These are phyloP conservation scores for Pseudisothecium myosuroides DNA, from an alignment of 225 moss, liverwort and hornwort species.

Conservation along the genomic window DNA sequence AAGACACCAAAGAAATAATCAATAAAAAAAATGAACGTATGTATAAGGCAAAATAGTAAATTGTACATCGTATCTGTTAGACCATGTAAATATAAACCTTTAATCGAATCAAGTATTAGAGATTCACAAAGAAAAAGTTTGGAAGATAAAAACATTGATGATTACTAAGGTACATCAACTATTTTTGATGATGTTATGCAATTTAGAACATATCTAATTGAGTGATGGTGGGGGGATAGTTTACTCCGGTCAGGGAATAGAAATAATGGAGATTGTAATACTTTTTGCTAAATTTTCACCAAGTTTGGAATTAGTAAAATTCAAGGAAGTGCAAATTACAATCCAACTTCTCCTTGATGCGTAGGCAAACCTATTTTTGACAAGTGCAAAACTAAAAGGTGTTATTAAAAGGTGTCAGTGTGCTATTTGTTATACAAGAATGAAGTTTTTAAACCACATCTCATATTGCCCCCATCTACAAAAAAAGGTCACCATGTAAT, in stretches of 20 bases:
- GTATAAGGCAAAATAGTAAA: neutral
- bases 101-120: neutral
- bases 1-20: neutral
- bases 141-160: neutral
- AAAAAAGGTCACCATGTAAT: neutral
- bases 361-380: neutral
- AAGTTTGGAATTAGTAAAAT: neutral
- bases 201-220: neutral
- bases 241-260: accelerated
- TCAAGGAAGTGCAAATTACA: neutral
- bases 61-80: too few species aligned
- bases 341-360: accelerated
- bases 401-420: neutral
- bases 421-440: accelerated
- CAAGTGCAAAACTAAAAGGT: neutral
- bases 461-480: too few species aligned
- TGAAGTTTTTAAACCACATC: neutral
- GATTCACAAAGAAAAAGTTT: neutral
- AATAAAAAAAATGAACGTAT: neutral
- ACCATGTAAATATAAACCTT: too few species aligned
- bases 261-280: too few species aligned
- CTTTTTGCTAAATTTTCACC: neutral
- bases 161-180: neutral
- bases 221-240: accelerated
- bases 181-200: neutral